Evolutionary conservation across 768 basidiomycete genomes (phyloP).

Genomic region (Serendipita vermifera): DNA sequence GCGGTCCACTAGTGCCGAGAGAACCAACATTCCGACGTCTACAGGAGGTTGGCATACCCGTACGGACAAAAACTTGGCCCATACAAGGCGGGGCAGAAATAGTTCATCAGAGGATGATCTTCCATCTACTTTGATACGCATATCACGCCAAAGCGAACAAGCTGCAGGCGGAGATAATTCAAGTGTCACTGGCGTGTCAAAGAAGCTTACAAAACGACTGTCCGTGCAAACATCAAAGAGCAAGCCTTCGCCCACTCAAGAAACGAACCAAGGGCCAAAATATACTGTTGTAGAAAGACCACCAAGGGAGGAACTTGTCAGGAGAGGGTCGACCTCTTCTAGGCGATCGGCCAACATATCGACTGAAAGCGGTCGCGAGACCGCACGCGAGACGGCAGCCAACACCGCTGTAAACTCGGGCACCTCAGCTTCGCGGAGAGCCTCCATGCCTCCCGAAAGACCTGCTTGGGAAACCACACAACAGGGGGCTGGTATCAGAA

Average conservation of each 20-base stretch:
- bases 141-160: not conserved
- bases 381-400: constrained; percentile 1
- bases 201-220: not conserved
- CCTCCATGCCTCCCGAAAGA: not conserved
- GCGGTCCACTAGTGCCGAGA: constrained; percentile 2
- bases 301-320: not conserved
- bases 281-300: not conserved
- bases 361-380: not conserved
- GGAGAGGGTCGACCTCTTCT: not conserved
- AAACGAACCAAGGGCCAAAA: constrained; percentile 2
- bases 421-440: not conserved
- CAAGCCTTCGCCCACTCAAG: not conserved
- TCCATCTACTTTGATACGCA: not conserved
- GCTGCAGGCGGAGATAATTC: not conserved
- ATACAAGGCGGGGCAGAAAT: constrained; percentile 11
- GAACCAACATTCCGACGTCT: not conserved
- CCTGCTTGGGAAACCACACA: not conserved
- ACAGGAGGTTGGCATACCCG: constrained; percentile 26
- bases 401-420: constrained; percentile 3
- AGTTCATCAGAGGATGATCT: constrained; percentile 5
- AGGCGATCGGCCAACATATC: not conserved
- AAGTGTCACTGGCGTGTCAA: not conserved
- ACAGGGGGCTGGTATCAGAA: not conserved
- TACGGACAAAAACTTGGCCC: constrained; percentile 26
- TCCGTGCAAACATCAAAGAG: not conserved